Evolutionary conservation across 1,139 yeast genomes (phyloP).

Genomic region (Scheffersomyces stambukii): DNA sequence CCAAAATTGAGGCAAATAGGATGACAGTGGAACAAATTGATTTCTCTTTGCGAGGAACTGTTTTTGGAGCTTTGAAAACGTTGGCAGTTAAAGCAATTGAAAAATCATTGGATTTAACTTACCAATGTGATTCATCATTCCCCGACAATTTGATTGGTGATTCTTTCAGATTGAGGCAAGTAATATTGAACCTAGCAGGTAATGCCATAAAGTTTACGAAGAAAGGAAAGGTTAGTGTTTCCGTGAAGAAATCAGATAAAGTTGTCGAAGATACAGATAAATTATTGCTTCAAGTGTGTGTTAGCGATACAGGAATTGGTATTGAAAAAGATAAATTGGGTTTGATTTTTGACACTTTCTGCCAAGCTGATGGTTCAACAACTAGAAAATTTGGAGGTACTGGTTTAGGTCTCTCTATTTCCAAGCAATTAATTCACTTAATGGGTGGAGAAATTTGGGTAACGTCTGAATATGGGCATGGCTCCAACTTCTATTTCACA

Average conservation of each 20-base stretch:
- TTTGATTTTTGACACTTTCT: conserved; percentile 79
- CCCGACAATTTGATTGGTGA: conserved; percentile 86
- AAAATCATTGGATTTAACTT: conserved; percentile 72
- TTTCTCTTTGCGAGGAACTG: conserved; percentile 78
- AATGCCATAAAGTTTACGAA: conserved; percentile 86
- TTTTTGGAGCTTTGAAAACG: conserved; percentile 83
- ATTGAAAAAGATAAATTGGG: conserved; percentile 80
- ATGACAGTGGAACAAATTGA: conserved; percentile 91
- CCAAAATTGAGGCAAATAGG: conserved; percentile 87
- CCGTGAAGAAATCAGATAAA: conserved; percentile 51
- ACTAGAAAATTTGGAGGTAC: conserved; percentile 92
- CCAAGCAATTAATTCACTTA: conserved; percentile 77
- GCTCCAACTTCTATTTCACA: conserved; percentile 78
- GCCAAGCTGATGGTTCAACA: conserved; percentile 91
- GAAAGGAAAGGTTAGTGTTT: conserved; percentile 68
- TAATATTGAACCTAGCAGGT: conserved; percentile 77
- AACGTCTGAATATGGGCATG: conserved; percentile 73
- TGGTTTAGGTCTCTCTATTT: conserved; percentile 80
- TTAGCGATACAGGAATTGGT: conserved; percentile 87
- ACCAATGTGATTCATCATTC: conserved; percentile 80
- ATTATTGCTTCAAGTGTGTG: conserved; percentile 75
- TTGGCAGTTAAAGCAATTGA: conserved; percentile 86
- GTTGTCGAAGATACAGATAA: conserved; percentile 46
- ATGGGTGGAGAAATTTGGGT: conserved; percentile 96
- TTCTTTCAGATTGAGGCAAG: conserved; percentile 80